A percentile compares a stretch with the other conserved stretches of the same genome.
phyloP scores from a whole-genome alignment of 75 land plant species.

The Picea glauca region DNA sequence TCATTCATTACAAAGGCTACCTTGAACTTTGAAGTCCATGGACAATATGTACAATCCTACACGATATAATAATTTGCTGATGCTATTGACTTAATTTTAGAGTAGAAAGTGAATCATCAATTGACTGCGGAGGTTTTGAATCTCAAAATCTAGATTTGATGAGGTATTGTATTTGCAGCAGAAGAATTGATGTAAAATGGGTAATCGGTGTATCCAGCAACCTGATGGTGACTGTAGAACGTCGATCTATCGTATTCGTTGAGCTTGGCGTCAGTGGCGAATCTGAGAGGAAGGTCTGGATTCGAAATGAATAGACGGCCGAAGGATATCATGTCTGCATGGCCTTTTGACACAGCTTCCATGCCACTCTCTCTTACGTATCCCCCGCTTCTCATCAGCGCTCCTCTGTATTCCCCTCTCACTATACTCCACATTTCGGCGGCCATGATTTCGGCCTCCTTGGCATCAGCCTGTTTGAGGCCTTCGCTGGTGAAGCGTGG shows the following conservation, averaged over 20 bases:
- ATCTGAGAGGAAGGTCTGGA: conserved; percentile 61
- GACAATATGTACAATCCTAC: no score
- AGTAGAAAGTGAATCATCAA: no score
- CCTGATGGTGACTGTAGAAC: conserved; percentile 71
- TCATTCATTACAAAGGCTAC: no score
- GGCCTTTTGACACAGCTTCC: conserved; percentile 45
- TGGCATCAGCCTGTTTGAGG: conserved; percentile 25
- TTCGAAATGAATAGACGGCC: conserved; percentile 75
- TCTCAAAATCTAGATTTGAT: background rate
- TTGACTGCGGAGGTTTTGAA: no score
- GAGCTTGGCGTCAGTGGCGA: conserved; percentile 36
- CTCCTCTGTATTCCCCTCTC: conserved; percentile 43
- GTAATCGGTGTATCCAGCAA: conserved; percentile 77
- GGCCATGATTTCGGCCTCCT: conserved; percentile 20
- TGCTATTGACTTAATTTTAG: no score
- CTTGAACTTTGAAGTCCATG: no score
- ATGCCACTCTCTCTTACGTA: conserved; percentile 54
- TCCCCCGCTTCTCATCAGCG: conserved; percentile 63
- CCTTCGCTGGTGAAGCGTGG: conserved; percentile 64
- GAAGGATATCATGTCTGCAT: conserved; percentile 70
- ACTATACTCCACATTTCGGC: conserved; percentile 1
- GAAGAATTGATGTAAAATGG: conserved; percentile 21
- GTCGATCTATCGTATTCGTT: conserved; percentile 54
- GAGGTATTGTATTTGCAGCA: background rate
- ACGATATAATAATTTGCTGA: no score